Conservation (phyloP, 176 grass and related monocot species). For the Calamus simplicifolius region DNA sequence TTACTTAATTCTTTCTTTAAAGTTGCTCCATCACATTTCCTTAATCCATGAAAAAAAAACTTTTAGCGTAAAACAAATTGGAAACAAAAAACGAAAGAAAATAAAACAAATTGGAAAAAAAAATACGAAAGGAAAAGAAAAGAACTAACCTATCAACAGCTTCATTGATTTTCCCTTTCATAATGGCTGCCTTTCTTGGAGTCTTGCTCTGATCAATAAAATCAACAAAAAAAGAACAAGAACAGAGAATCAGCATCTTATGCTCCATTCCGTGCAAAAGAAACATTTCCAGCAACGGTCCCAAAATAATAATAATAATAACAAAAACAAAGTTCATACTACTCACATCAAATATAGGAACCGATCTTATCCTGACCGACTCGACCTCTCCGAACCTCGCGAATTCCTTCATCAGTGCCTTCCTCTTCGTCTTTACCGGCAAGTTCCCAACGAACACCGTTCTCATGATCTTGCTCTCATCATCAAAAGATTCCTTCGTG, state of each 20-base stretch:
- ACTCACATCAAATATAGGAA: constrained; percentile 78
- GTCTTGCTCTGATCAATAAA: constrained; percentile 56
- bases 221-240: neutral
- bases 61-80: neutral
- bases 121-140: neutral
- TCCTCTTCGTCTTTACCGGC: constrained; percentile 63
- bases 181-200: constrained; percentile 63
- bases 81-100: neutral
- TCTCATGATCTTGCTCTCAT: constrained; percentile 71
- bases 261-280: no score
- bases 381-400: constrained; percentile 63
- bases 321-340: neutral
- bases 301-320: neutral
- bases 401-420: constrained; percentile 61
- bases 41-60: no score
- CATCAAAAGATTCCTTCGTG: constrained; percentile 47
- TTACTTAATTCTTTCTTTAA: no score
- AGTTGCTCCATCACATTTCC: no score
- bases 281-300: no score
- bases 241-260: neutral
- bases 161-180: constrained; percentile 70
- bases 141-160: constrained; percentile 47
- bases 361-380: constrained; percentile 78
- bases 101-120: neutral
- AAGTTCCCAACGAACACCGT: constrained; percentile 96